A percentile compares a stretch with the other conserved stretches of the same genome.
Conservation (phyloP, 495 filamentous ascomycete genomes). For the Penicillium malachiteum region DNA sequence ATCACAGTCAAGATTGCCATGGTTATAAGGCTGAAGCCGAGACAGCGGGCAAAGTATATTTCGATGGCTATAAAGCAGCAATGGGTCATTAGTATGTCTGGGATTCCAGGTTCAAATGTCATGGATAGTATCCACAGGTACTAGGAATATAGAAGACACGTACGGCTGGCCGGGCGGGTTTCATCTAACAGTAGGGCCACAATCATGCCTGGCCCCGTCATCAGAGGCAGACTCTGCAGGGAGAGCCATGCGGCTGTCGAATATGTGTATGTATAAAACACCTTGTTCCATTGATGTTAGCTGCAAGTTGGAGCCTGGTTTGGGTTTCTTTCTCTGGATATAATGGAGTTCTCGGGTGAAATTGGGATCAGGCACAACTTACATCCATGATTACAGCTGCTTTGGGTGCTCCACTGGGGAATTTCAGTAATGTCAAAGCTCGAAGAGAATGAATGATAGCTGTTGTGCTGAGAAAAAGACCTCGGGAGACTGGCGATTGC, state of each 20-base stretch:
- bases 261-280: slow-evolving; percentile 66
- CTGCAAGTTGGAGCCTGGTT: neutral
- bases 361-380: neutral
- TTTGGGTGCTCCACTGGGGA: neutral
- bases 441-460: no score
- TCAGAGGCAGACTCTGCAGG: slow-evolving; percentile 64
- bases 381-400: slow-evolving; percentile 15
- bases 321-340: no score
- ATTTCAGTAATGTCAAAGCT: no score
- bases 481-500: no score
- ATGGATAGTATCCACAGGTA: no score
- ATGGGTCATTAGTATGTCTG: no score
- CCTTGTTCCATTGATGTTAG: slow-evolving; percentile 35
- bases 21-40: slow-evolving; percentile 65
- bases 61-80: slow-evolving; percentile 53
- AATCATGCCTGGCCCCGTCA: slow-evolving; percentile 65
- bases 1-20: slow-evolving; percentile 65
- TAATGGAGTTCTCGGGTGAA: neutral
- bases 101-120: no score
- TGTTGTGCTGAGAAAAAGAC: no score
- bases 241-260: slow-evolving; percentile 65
- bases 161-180: slow-evolving; percentile 54
- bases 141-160: slow-evolving; percentile 12
- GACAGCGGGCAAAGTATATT: slow-evolving; percentile 67
- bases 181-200: slow-evolving; percentile 60